Evolutionary conservation across 129 eudicot genomes (phyloP).

Genomic region (Deinandra increscens): DNA sequence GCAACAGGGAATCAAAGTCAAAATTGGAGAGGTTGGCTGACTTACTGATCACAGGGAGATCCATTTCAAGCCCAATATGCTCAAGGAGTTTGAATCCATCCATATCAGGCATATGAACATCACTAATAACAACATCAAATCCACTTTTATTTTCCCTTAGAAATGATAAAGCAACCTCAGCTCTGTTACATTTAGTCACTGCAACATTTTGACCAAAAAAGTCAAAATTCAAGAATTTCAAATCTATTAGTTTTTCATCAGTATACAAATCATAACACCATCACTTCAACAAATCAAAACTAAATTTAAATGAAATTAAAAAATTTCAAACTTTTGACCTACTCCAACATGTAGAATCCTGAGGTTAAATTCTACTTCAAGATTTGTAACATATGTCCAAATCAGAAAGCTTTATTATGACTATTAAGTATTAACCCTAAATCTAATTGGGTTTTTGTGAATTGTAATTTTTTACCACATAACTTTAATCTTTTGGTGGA

Average conservation of each 20-base stretch:
- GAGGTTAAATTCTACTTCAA: constrained; percentile 5
- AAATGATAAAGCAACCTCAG: constrained; percentile 44
- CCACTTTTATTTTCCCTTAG: constrained; percentile 52
- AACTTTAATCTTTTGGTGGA: constrained; percentile 13
- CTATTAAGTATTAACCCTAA: constrained; percentile 10
- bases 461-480: constrained; percentile 25
- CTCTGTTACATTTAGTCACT: constrained; percentile 58
- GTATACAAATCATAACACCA: constrained; percentile 2
- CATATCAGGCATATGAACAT: constrained; percentile 77
- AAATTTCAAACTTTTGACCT: constrained; percentile 23
- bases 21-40: constrained; percentile 4
- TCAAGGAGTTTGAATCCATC: constrained; percentile 75
- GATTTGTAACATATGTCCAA: background rate
- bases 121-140: constrained; percentile 66
- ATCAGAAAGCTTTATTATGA: constrained; percentile 8
- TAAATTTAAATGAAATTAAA: background rate
- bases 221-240: constrained; percentile 13
- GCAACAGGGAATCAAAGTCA: background rate
- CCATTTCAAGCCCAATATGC: constrained; percentile 68
- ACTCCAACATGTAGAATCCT: constrained; percentile 12
- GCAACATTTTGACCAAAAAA: constrained; percentile 20
- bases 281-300: background rate
- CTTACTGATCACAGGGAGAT: constrained; percentile 74
- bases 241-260: constrained; percentile 11
- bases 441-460: constrained; percentile 15